A percentile compares a stretch with the other conserved stretches of the same genome.
Evolutionary conservation across 768 basidiomycete genomes (phyloP).

Genomic region (Crucibulum laeve): DNA sequence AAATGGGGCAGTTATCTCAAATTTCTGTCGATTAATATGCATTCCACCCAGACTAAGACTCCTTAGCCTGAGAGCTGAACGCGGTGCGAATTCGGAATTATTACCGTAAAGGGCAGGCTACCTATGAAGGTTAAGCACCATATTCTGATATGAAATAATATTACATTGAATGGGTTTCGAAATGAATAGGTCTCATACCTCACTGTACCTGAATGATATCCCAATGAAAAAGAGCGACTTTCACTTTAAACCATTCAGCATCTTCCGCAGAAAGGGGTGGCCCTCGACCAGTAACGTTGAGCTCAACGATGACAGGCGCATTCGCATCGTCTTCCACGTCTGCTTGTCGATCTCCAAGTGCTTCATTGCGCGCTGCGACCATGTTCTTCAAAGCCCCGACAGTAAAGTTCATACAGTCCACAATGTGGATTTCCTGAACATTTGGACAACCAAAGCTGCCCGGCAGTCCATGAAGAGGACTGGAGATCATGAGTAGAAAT

Average conservation of each 20-base stretch:
- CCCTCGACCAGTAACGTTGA: conserved; percentile 1
- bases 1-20: no score
- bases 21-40: no score
- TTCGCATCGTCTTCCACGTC: not conserved
- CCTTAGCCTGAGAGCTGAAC: no score
- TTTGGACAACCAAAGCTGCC: conserved; percentile 6
- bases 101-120: no score
- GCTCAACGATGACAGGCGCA: conserved; percentile 2
- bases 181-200: no score
- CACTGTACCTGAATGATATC: no score
- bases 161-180: no score
- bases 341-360: conserved; percentile 2
- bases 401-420: conserved; percentile 13
- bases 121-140: no score
- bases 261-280: conserved; percentile 1
- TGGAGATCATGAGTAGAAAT: conserved; percentile 9
- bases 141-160: no score
- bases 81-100: no score
- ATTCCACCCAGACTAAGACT: no score
- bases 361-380: conserved; percentile 10
- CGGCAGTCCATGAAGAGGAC: not conserved
- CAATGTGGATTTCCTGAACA: conserved; percentile 12
- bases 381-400: conserved; percentile 9
- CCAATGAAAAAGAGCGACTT: conserved; percentile 2
- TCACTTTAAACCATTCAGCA: not conserved